Evolutionary conservation across 1,139 yeast species (phyloP).

Genomic region (Candida buenavistaensis): DNA sequence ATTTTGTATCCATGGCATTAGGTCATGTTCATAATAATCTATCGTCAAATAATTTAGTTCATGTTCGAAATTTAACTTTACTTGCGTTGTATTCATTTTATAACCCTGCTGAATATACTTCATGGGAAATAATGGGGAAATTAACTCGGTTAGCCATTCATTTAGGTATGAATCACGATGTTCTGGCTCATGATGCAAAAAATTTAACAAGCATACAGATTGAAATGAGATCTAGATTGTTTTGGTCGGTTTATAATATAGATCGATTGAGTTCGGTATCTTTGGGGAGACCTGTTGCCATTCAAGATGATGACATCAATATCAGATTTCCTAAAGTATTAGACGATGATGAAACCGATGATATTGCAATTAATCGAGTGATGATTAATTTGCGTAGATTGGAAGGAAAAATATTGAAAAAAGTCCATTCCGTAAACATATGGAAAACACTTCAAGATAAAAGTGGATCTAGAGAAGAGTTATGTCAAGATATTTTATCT

Average conservation of each 20-base stretch:
- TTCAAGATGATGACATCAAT: slow-evolving; percentile 47
- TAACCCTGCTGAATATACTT: slow-evolving; percentile 42
- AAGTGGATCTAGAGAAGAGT: slow-evolving; percentile 17
- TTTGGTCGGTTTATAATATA: slow-evolving; percentile 52
- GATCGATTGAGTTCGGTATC: slow-evolving; percentile 46
- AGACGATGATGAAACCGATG: slow-evolving; percentile 38
- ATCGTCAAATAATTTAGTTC: slow-evolving; percentile 31
- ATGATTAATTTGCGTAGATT: slow-evolving; percentile 40
- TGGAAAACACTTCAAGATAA: slow-evolving; percentile 7
- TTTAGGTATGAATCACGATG: slow-evolving; percentile 42
- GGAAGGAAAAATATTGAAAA: slow-evolving; percentile 41
- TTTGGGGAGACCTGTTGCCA: slow-evolving; percentile 43
- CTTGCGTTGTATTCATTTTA: slow-evolving; percentile 47
- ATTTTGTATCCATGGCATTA: slow-evolving; percentile 19
- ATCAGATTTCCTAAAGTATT: slow-evolving; percentile 35
- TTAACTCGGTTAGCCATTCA: slow-evolving; percentile 40
- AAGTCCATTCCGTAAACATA: slow-evolving; percentile 38
- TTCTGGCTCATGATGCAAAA: slow-evolving; percentile 23
- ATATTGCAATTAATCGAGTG: slow-evolving; percentile 36
- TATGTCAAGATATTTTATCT: slow-evolving; percentile 25
- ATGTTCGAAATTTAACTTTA: slow-evolving; percentile 38
- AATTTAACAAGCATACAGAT: slow-evolving; percentile 26
- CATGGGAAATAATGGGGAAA: slow-evolving; percentile 52
- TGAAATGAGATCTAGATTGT: slow-evolving; percentile 44
- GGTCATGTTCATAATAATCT: slow-evolving; percentile 30